Conservation (phyloP, 2,329 filamentous ascomycete genomes). For the Calonectria henricotiae region DNA sequence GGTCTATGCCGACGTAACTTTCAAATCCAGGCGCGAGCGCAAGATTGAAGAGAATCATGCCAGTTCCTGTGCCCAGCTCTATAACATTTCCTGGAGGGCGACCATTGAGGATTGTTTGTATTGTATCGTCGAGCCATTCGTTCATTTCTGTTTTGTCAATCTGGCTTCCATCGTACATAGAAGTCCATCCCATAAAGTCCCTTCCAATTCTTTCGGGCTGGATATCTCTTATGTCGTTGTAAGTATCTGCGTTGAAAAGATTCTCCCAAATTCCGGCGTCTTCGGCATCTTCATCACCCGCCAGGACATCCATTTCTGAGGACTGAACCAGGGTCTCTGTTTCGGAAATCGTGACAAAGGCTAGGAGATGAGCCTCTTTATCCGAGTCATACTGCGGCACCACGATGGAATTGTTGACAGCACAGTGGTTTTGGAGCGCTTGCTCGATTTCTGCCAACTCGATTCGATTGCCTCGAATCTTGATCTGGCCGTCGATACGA, state of each 20-base stretch:
- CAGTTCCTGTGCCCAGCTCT: conserved; percentile 54
- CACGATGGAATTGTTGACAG: conserved; percentile 6
- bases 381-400: conserved; percentile 17
- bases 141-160: conserved; percentile 54
- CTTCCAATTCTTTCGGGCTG: conserved; percentile 40
- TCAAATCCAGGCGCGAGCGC: conserved; percentile 27
- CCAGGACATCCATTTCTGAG: not conserved
- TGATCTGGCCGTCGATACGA: conserved; percentile 72
- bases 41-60: conserved; percentile 56
- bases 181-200: conserved; percentile 56
- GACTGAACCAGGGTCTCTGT: not conserved
- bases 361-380: conserved; percentile 18
- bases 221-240: conserved; percentile 40
- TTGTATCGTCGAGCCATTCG: conserved; percentile 56
- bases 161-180: conserved; percentile 53
- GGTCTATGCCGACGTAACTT: conserved; percentile 54
- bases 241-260: conserved; percentile 41
- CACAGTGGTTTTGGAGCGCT: conserved; percentile 36
- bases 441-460: conserved; percentile 61
- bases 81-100: conserved; percentile 43
- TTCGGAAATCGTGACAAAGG: conserved; percentile 29
- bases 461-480: conserved; percentile 71
- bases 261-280: conserved; percentile 40
- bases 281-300: not conserved
- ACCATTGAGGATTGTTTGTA: conserved; percentile 43